Base-by-base conservation (phyloP, 768 basidiomycete species). In the Mycena floridula region DNA sequence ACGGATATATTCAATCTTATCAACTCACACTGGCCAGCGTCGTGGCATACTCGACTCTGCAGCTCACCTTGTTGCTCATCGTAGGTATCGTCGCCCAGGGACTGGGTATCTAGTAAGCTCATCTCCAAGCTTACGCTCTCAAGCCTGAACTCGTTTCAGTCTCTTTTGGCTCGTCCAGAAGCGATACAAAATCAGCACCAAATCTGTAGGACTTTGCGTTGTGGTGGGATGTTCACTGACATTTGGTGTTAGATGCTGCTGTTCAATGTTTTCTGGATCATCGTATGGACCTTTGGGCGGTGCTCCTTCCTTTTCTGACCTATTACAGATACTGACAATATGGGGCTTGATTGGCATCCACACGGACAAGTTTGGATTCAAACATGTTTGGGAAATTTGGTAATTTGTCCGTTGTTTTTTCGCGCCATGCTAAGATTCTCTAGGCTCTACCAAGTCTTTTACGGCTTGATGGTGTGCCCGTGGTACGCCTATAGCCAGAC, bases 401-500 rank as follows among this genome's bases (percentile, higher is more conserved):
- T 80, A 50, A 44, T 62, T 44, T 8, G 5, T 18, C 18, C 6
- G 27, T 26, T 38, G 8, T 28, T 40, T 4, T 25, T 16, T 27
- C 20, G 37, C 7, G 24, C 22, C 44, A 1, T 4, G 16, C 24
- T 7, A 8, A 15, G 5, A 38, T 37, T n/a, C 23, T 40, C 1
- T 44, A 84, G 82, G 83, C 49, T 77, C 24, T 85, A 83, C 54
- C 82, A 85, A 53, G 81, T 70, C 9, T 82, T 75, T 55, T 85
- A 81, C 53, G 84, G 83, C 13, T 62, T 88, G 23, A 70, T 84
- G 74, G 81, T 85, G 3, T 85, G 84, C 51, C 84, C 84, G 3
- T 86, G 84, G 83, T 87, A 85, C 56, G 83, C 85, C 36, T 85
- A 86, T 55, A 85, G 84, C 56, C 82, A 86, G 59, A 87, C 83